Base-by-base conservation (phyloP, 1,284 basidiomycete species). In the Trichosporon inkin region DNA sequence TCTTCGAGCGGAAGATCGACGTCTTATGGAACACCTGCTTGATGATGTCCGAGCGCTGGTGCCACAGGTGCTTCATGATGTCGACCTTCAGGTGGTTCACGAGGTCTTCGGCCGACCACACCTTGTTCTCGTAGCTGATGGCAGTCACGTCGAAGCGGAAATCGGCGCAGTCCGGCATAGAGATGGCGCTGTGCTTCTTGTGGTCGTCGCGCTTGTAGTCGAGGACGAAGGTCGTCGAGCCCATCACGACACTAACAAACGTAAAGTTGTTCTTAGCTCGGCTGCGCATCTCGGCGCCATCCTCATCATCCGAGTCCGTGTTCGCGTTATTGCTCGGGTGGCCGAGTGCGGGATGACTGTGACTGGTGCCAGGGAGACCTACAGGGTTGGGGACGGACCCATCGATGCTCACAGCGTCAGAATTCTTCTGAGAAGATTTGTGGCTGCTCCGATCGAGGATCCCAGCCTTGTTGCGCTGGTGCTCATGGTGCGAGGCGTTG, bases 61-160 rank as follows among this genome's bases (percentile, higher is more conserved):
- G 70, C 76, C 77, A 79, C 1, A 74, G 71, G 22, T 71, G 70
- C 41, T 68, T 69, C 32, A 73, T 69, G 58, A 76, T 71, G 61
- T 79, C 78, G 69, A 87, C 86, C 74, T 88, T 89, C 53, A 92
- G 88, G 53, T 85, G 86, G 66, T 90, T 85, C 16, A 91, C 86
- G 35, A 93, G 71, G 62, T 92, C 89, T 72, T 90, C 87, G 66
- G 90, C 90, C 82, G 90, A 78, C 85, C 86, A 92, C 0, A 91
- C 92, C 75, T 90, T 87, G 73, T 94, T 92, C 65, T 85, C 84
- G 76, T 92, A 94, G 69, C 88, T 86, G 53, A 96, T 75, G 13
- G 72, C 70, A 4, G 83, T 83, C 13, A 80, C 79, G 49, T 77
- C 73, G 71, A 83, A 80, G 35, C 80, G 80, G 59, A 84, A 78